Evolutionary conservation across 495 filamentous ascomycete genomes (phyloP).

Genomic region (Lasiosphaeria miniovina): DNA sequence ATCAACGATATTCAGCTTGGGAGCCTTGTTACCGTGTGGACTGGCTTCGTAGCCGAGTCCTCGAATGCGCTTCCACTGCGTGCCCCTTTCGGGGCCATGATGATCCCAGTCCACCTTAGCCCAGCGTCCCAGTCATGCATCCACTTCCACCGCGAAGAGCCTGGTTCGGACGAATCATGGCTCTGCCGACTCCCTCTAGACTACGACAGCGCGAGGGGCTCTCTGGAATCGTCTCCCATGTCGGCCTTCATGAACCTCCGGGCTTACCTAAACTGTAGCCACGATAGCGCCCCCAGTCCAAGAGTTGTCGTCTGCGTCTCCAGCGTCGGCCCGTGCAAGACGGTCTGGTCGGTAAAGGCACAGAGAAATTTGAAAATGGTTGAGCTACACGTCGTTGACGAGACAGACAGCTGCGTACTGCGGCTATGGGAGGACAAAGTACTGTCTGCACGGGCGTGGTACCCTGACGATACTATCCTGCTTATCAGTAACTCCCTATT

Average conservation of each 20-base stretch:
- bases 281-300: conserved; percentile 29
- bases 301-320: conserved; percentile 56
- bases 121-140: conserved; percentile 37
- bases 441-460: conserved; percentile 49
- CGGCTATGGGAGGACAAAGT: conserved; percentile 53
- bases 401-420: conserved; percentile 52
- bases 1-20: conserved; percentile 38
- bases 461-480: conserved; percentile 52
- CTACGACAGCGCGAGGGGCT: conserved; percentile 23
- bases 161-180: conserved; percentile 31
- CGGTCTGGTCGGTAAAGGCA: conserved; percentile 48
- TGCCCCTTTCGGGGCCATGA: conserved; percentile 15
- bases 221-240: conserved; percentile 27
- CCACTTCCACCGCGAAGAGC: conserved; percentile 45
- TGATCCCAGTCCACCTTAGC: conserved; percentile 28
- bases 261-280: conserved; percentile 51
- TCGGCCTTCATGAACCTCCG: conserved; percentile 54
- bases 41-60: conserved; percentile 34
- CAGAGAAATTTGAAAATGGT: conserved; percentile 39
- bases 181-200: conserved; percentile 49
- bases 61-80: background rate
- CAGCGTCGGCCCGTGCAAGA: conserved; percentile 51
- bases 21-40: conserved; percentile 42
- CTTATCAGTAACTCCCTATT: conserved; percentile 54
- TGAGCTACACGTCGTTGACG: conserved; percentile 57